Base-by-base conservation (phyloP, 768 basidiomycete species). In the Russula emetica region DNA sequence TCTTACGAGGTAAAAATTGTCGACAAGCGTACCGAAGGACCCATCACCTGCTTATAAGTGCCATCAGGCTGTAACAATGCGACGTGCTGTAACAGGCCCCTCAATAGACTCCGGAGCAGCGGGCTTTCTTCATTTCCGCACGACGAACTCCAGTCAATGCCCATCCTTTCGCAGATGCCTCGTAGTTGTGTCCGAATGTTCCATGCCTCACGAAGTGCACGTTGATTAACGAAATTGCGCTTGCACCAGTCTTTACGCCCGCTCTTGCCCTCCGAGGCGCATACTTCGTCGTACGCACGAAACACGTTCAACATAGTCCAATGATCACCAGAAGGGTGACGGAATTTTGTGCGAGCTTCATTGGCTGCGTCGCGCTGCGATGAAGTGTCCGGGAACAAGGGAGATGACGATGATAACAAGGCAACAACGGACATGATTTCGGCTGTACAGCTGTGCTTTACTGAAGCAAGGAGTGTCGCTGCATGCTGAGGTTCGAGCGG, bases 401-500 rank as follows among this genome's bases (percentile, higher is more conserved):
- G 87, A 10, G 90, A 88, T 0, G 90, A 89, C 3, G 88, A 80
- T 13, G 92, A 90, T 44, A 95, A 79, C 30, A 98, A 74, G 11
- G 94, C 87, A 66, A 98, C 78, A 69, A 98, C 88, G 69, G 90
- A 85, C 68, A 98, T 78, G 44, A 96, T 80, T 74, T 96, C 93
- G 20, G 78, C 71, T 0, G 88, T 84, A 76, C 93, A 98, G 1
- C 81, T 82, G 58, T 86, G 77, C 22, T 82, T 80, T 70, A 83
- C 82, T 0, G 96, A 90, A 16, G 90, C 88, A 58, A 98, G 77
- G 36, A 98, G 76, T 47, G 88, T 82, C 34, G 92, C 85, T 0
- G 94, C 85, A 60, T 86, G 82, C 36, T 84, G 76, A 1, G 96
- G 94, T 68, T 98, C 94, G n/a, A 97, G 82, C 2, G 97, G 97